Percentiles rank a stretch among this genome's conserved stretches.
Evolutionary conservation across 2,329 filamentous ascomycete genomes (phyloP).

Genomic region (Fusarium palustre): DNA sequence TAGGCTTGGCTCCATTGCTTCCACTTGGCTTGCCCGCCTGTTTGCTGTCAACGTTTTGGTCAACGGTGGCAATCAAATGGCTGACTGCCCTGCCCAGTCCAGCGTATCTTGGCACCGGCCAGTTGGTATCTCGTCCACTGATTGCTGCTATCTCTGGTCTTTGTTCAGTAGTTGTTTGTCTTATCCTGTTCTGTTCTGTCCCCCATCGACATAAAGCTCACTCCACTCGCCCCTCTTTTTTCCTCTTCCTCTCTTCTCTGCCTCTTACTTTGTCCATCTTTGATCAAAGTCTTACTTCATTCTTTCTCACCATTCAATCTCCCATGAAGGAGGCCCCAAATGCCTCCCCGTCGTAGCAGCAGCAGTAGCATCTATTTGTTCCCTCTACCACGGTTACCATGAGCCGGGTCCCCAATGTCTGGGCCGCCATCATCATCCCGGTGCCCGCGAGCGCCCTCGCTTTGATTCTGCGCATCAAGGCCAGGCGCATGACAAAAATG

Average conservation of each 20-base stretch:
- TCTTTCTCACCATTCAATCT: neutral
- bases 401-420: slow-evolving; percentile 41
- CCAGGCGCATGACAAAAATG: slow-evolving; percentile 41
- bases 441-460: slow-evolving; percentile 36
- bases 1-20: neutral
- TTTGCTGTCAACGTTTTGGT: neutral
- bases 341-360: slow-evolving; percentile 14
- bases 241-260: slow-evolving; percentile 2
- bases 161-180: neutral
- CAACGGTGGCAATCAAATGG: slow-evolving; percentile 1
- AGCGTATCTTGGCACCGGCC: neutral
- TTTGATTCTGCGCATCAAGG: slow-evolving; percentile 33
- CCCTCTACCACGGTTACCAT: slow-evolving; percentile 21
- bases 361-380: neutral
- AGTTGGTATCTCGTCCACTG: neutral
- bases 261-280: neutral
- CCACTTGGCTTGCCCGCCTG: neutral
- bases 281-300: neutral
- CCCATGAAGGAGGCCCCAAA: slow-evolving; percentile 6
- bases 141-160: neutral
- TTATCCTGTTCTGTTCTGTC: neutral
- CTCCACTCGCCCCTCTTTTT: slow-evolving; percentile 26
- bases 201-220: slow-evolving; percentile 8
- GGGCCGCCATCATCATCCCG: slow-evolving; percentile 35
- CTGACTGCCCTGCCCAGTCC: neutral